Evolutionary conservation across 306 rosid genomes (phyloP), one percentile per base, ranked within the genome.

Genomic region (Vachellia pachyceras): DNA sequence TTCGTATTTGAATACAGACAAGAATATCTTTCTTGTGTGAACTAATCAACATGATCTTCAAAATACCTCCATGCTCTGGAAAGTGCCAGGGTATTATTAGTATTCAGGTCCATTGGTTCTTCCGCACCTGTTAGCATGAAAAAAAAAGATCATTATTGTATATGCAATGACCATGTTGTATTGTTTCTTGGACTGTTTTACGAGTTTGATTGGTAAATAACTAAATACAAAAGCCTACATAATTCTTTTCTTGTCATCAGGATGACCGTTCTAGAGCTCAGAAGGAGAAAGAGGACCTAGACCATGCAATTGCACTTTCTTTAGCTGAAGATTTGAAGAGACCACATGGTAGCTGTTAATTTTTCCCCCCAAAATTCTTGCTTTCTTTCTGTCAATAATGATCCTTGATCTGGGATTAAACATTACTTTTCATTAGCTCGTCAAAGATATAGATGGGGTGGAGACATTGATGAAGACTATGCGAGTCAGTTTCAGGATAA

Each of bases 231-330:
- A 36, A 4, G 45, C 15, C 64, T 75, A 20, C 70, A 41, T 70
- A 82, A 80, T 69, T n/a, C 74, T 87, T 40, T 4, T 71, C 33
- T 13, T 80, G 81, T 74, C 39, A 75, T 82, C 86, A 96, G 99
- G 95, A 91, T 63, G 97, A 88, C 61, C 90, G 81, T 17, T 71
- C 88, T 82, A 89, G 94, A 84, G 77, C 94, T 61, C 93, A 77
- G 77, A 93, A 92, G 86, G 99, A 92, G 76, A 92, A 88, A 80
- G 94, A 90, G 29, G 97, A 91, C 68, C 77, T 87, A 6, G 98
- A 91, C 69, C 97, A 73, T 83, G 95, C 94, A 39, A 86, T 87
- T 81, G 84, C 92, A 35, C 91, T 85, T 74, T 92, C 99, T 77
- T 73, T 88, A 52, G 86, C 85, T 22, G 98, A 93, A 73, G 97